Base-by-base conservation (phyloP, 345 rosid species). In the Mallotus nudiflorus region DNA sequence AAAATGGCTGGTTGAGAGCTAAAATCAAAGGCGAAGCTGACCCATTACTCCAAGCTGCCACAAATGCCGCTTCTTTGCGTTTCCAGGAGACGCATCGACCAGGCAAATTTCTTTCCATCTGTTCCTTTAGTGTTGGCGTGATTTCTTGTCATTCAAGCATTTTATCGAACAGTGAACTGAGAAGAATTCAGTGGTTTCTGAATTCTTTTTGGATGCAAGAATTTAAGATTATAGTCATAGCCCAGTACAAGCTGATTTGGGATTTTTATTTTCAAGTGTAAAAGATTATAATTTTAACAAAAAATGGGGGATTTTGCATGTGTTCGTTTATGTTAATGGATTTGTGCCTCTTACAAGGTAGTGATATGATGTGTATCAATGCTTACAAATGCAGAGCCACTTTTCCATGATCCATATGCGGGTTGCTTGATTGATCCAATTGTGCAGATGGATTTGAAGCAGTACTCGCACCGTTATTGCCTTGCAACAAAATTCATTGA, bases 401-500 rank as follows among this genome's bases (percentile, higher is more conserved):
- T 94, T 46, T 85, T 91, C 68, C 85, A 91, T 5, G 96, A 91
- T 78, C 92, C 93, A 18, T 91, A 88, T 71, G 92, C 97, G 1
- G 89, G 89, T 75, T 94, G 98, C 84, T 81, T 94, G 65, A 82
- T 88, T 51, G 79, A 85, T 75, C 69, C 89, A 31, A 66, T 66
- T 28, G 42, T 74, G 57, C 81, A 74, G 56, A 86, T 80, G 80
- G 84, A 86, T 64, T 57, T 67, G 72, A 76, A 85, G 72, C 75
- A 82, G 72, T 58, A 67, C 71, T 65, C 81, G 39, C 83, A 83
- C 42, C 94, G 85, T 64, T 89, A 91, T 70, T 85, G 93, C 80
- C 78, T 94, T 63, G 88, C 97, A 12, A 90, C 95, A 37, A 89
- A 86, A 79, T 91, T 86, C 69, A 86, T 94, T 0, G 98, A 94